Base-by-base conservation (phyloP, 805 yeast genomes). In the Starmerella etchellsii region DNA sequence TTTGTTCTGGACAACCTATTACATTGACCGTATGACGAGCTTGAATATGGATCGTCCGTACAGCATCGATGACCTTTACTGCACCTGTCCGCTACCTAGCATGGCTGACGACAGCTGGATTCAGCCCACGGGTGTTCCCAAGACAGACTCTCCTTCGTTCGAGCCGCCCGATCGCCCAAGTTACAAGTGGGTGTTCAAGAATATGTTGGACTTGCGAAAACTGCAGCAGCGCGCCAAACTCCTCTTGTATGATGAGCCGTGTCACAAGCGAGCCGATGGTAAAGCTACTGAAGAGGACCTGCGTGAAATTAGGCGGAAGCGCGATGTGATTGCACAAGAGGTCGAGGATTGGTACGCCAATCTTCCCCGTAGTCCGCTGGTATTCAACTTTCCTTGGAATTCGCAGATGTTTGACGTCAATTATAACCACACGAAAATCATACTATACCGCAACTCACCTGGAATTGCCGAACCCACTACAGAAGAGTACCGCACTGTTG, bases 1-100 rank as follows among this genome's bases (percentile, higher is more conserved):
- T 33, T 56, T 82, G 22, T 85, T 87, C 53, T 85, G 96, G 96
- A 80, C 94, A 57, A 75, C 88, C 1, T 85, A 85, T 56, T 71
- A 87, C 1, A 60, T 87, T 41, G 96, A 85, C 57, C 62, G 95
- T 20, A 94, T 84, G 56, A 75, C 83, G 9, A 80, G 94, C 56
- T 76, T 85, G 33, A 84, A 84, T 55, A 64, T 85, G 37, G 93
- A 93, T 1, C 68, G 95, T 29, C 95, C 95, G 0, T 78, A 80
- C 49, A 91, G 94, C 1, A 78, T 85, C 1, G 91, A 94, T 0
- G 95, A 85, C 50, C 85, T 79, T 48, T 69, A 76, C 37, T 73
- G 84, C 33, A 69, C 73, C 38, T 78, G 81, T 2, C 72, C 72
- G 31, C 81, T 77, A 55, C 94, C 94, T 0, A 71, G 80, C 15